These are phyloP conservation scores for Wilhelminamyces savonicus DNA, from an alignment of 805 yeast genomes.

Conservation along the genomic window DNA sequence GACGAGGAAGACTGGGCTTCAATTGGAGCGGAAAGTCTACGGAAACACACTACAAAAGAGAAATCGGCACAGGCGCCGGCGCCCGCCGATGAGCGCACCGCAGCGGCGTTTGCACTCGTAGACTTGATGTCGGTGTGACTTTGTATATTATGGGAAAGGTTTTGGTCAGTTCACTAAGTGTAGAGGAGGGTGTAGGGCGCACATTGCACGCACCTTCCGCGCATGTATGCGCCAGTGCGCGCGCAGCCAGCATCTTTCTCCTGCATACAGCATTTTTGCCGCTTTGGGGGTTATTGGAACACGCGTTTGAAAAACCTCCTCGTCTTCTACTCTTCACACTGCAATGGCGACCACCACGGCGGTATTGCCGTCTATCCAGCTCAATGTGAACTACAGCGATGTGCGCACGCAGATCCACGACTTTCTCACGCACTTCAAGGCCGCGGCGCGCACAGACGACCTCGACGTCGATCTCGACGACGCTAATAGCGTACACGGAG, in stretches of 20 bases:
- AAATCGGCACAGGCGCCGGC: constrained; percentile 3
- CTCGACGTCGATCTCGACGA: constrained; percentile 10
- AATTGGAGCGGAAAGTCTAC: constrained; percentile 71
- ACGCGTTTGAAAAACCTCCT: too few relatives aligned
- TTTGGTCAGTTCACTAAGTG: too few relatives aligned
- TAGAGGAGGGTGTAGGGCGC: too few relatives aligned
- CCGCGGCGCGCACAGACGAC: constrained; percentile 23
- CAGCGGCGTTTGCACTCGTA: constrained; percentile 62
- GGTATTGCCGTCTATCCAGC: constrained; percentile 57
- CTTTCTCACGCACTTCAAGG: constrained; percentile 64
- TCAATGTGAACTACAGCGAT: constrained; percentile 68
- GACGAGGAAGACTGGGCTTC: constrained; percentile 98
- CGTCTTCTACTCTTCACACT: too few relatives aligned
- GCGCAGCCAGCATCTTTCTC: too few relatives aligned
- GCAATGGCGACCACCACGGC: too few relatives aligned
- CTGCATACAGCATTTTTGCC: too few relatives aligned
- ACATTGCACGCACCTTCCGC: too few relatives aligned
- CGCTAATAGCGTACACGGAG: constrained; percentile 6
- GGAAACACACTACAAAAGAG: constrained; percentile 18
- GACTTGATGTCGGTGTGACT: constrained; percentile 38
- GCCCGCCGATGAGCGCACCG: constrained; percentile 31
- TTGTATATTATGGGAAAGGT: background rate
- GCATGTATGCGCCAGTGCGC: too few relatives aligned
- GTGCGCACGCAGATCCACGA: constrained; percentile 53
- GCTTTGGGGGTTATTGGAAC: too few relatives aligned